phyloP scores from a whole-genome alignment of 2,329 filamentous ascomycete species.

The Domatiomyces catenatus region DNA sequence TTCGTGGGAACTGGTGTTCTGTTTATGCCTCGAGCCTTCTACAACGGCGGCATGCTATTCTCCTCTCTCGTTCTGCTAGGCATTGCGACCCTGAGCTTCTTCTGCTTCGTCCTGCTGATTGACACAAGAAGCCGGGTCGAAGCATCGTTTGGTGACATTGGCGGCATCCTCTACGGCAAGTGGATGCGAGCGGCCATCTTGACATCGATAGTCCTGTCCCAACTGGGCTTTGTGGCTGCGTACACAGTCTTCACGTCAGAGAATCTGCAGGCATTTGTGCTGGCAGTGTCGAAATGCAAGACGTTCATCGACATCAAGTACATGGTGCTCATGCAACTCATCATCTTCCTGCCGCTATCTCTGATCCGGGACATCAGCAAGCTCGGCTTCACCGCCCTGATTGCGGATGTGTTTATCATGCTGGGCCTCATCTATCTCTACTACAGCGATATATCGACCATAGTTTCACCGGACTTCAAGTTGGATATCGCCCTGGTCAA shows the following conservation, averaged over 20 bases:
- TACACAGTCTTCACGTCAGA: constrained; percentile 96
- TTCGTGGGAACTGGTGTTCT: constrained; percentile 94
- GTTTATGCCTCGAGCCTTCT: constrained; percentile 80
- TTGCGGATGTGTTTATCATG: constrained; percentile 89
- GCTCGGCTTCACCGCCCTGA: constrained; percentile 81
- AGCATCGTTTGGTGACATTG: constrained; percentile 96
- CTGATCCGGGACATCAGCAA: constrained; percentile 94
- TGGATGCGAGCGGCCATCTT: constrained; percentile 83
- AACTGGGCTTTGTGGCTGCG: constrained; percentile 85
- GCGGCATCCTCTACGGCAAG: constrained; percentile 75
- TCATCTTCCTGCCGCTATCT: constrained; percentile 87
- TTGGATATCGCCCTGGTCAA: constrained; percentile 88
- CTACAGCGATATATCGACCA: constrained; percentile 82
- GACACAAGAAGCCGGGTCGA: constrained; percentile 70
- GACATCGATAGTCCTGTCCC: constrained; percentile 81
- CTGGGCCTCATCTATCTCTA: constrained; percentile 86
- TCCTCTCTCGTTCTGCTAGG: constrained; percentile 78
- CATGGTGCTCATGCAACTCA: constrained; percentile 86
- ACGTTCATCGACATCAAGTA: constrained; percentile 72
- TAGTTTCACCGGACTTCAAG: constrained; percentile 56
- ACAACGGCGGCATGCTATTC: constrained; percentile 96
- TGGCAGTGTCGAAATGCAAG: constrained; percentile 77
- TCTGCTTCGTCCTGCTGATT: constrained; percentile 90
- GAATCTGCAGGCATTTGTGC: constrained; percentile 86
- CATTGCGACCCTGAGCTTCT: constrained; percentile 79